These are phyloP conservation scores for Heracleum sosnowskyi DNA, from an alignment of 129 eudicot genomes.

Conservation along the genomic window DNA sequence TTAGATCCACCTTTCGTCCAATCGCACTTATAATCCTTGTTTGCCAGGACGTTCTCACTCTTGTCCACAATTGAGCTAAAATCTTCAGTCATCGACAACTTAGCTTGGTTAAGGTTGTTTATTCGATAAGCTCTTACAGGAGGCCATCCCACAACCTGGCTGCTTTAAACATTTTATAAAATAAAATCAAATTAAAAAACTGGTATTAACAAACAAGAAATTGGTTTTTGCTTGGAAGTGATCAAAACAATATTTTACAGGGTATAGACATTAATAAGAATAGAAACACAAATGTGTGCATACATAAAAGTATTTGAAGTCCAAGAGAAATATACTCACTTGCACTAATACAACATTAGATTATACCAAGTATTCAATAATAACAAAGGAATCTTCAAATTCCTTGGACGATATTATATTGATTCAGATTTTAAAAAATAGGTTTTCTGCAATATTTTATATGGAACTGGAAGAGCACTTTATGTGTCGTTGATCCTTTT, in stretches of 20 bases:
- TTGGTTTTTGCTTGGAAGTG: too few species aligned
- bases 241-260: too few species aligned
- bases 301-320: neutral
- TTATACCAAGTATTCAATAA: neutral
- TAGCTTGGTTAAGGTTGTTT: slow-evolving; percentile 68
- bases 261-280: neutral
- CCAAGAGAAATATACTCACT: neutral
- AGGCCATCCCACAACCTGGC: slow-evolving; percentile 97
- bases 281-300: neutral
- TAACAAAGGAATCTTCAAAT: too few species aligned
- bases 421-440: too few species aligned
- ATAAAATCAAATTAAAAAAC: too few species aligned
- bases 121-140: slow-evolving; percentile 74
- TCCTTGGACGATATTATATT: too few species aligned
- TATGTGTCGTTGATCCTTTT: neutral
- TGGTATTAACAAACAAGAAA: too few species aligned
- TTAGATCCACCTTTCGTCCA: slow-evolving; percentile 94
- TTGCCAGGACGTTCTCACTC: slow-evolving; percentile 23
- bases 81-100: slow-evolving; percentile 47
- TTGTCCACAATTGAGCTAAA: slow-evolving; percentile 38
- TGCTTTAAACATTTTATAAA: too few species aligned
- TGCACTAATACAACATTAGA: neutral
- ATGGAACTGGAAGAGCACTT: neutral
- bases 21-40: slow-evolving; percentile 31
- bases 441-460: too few species aligned